Evolutionary conservation across 78 protist species (phyloP), one percentile per base, ranked within the genome.

Genomic region (Dictyostelium capitatum): DNA sequence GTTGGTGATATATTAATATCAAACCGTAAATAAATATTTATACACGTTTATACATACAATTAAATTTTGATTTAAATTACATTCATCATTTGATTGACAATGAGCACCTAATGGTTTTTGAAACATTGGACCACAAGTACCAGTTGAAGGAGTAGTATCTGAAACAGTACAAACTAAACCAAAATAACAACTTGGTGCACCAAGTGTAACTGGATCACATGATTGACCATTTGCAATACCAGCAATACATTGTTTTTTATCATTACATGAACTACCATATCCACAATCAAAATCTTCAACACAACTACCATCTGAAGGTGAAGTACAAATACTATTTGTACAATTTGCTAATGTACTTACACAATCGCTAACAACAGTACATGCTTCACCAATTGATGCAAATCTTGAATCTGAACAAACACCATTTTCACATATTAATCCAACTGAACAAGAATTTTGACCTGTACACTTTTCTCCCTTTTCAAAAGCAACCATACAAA

Each of bases 51-150:
- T 23, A 59, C 70, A 62, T 62, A 67, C 75, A 67, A 14, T 30
- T 67, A 67, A 67, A 32, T 62, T 62, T 62, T n/a, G 43, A 62
- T 11, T 11, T 62, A 25, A 32, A 62, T 62, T 62, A 62, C 70
- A 62, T 25, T 62, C 70, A 20, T 25, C 37, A 62, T 62, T 37
- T 25, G 4, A 6, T 7, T 11, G 2, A 62, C 70, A 62, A 25
- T 30, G 28, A 19, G 6, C 70, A 20, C 70, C 70, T 10, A 20
- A n/a, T 62, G 70, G 12, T 62, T 62, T 62, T 62, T 14, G 10
- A 10, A 62, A 62, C 28, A 62, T 25, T 62, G 70, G 30, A 25
- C 30, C 70, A 62, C 70, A 62, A 0, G 17, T 57, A 2, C 1
- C 1, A 37, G 43, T 37, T 37, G 43, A 3, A 3, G 43, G 43